phyloP scores from a whole-genome alignment of 1,139 yeast species.

The Kodamaea sp. region DNA sequence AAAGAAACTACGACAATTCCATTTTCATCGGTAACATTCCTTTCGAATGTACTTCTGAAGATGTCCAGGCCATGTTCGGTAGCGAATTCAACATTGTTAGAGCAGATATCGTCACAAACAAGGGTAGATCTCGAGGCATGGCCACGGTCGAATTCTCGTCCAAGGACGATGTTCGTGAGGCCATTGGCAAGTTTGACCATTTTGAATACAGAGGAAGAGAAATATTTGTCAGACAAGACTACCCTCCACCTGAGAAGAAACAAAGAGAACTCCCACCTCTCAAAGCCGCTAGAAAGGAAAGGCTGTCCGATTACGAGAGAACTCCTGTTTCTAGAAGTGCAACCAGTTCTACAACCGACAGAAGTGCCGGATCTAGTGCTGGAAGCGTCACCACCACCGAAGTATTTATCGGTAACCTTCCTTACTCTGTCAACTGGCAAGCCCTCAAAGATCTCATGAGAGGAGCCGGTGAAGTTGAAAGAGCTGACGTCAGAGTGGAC shows the following conservation, averaged over 20 bases:
- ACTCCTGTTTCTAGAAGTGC: no score
- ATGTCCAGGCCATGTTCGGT: constrained; percentile 59
- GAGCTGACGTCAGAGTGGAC: constrained; percentile 78
- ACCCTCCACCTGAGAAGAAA: constrained; percentile 68
- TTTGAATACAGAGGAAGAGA: constrained; percentile 72
- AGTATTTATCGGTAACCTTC: constrained; percentile 80
- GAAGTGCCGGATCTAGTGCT: constrained; percentile 11
- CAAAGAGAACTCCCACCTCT: constrained; percentile 16
- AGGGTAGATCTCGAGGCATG: constrained; percentile 89
- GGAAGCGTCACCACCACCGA: constrained; percentile 54
- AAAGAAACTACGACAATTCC: constrained; percentile 69
- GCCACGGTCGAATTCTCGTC: constrained; percentile 86
- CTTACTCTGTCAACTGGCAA: constrained; percentile 81
- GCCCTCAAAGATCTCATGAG: constrained; percentile 83
- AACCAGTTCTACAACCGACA: constrained; percentile 10
- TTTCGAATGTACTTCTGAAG: constrained; percentile 59
- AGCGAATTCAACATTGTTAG: constrained; percentile 72
- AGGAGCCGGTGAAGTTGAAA: constrained; percentile 69
- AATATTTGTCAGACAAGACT: constrained; percentile 87
- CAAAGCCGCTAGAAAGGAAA: constrained; percentile 11
- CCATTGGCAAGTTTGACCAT: constrained; percentile 73
- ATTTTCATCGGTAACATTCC: constrained; percentile 76
- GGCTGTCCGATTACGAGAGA: no score
- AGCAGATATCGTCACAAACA: constrained; percentile 83
- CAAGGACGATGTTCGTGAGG: constrained; percentile 68